These are phyloP conservation scores for Huntiella abstrusa DNA, from an alignment of 2,329 filamentous ascomycete species.

Conservation along the genomic window DNA sequence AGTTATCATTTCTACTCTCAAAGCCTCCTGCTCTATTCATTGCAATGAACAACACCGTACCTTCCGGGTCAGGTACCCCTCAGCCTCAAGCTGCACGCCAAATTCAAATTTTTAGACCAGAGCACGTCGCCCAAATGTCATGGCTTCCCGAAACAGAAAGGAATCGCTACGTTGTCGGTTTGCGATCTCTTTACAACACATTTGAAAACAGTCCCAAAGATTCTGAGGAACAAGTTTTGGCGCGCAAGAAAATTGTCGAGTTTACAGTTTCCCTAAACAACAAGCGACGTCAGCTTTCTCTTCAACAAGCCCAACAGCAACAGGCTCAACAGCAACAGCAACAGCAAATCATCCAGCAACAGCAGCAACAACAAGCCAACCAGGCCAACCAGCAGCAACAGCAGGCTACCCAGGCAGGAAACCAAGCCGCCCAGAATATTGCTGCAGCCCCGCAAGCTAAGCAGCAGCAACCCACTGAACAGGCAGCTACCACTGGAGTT, in stretches of 20 bases:
- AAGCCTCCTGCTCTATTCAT: too few species aligned
- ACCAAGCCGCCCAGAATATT: slow-evolving; percentile 12
- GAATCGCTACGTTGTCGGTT: slow-evolving; percentile 37
- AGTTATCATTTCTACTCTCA: too few species aligned
- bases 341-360: slow-evolving; percentile 11
- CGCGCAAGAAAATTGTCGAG: slow-evolving; percentile 38
- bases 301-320: slow-evolving; percentile 22
- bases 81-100: slow-evolving; percentile 15
- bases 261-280: slow-evolving; percentile 38
- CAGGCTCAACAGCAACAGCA: slow-evolving; percentile 16
- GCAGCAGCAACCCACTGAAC: slow-evolving; percentile 7
- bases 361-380: slow-evolving; percentile 13
- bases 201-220: slow-evolving; percentile 29
- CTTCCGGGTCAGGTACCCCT: slow-evolving; percentile 14
- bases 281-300: slow-evolving; percentile 20
- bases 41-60: too few species aligned
- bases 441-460: slow-evolving; percentile 7
- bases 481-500: not conserved
- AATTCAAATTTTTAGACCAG: slow-evolving; percentile 29
- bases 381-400: slow-evolving; percentile 12
- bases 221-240: slow-evolving; percentile 29
- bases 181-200: slow-evolving; percentile 34
- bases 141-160: slow-evolving; percentile 36
- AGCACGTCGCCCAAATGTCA: slow-evolving; percentile 30
- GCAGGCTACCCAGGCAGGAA: slow-evolving; percentile 5